Conservation (phyloP, 805 yeast genomes). For the Candida broadrunensis region DNA sequence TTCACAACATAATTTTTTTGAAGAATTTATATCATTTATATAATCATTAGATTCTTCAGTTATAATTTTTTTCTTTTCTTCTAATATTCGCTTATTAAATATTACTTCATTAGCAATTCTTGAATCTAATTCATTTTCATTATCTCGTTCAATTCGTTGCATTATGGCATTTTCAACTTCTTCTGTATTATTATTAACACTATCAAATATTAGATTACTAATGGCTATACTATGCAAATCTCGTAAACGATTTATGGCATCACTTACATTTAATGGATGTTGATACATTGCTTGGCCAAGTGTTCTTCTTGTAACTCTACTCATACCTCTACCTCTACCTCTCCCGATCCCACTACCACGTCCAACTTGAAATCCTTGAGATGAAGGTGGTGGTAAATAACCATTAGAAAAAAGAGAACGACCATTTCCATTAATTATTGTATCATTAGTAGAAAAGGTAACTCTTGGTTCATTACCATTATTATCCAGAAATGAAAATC, state of each 20-base stretch:
- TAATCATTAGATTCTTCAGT: conserved; percentile 22
- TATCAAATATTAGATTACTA: not conserved
- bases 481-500: too few relatives aligned
- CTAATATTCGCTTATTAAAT: conserved; percentile 25
- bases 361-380: not conserved
- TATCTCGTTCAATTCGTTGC: conserved; percentile 39
- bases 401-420: too few relatives aligned
- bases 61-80: conserved; percentile 25
- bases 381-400: too few relatives aligned
- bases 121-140: conserved; percentile 32
- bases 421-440: not conserved
- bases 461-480: not conserved
- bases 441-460: not conserved
- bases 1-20: conserved; percentile 39
- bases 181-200: not conserved
- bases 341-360: not conserved
- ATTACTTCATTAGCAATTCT: conserved; percentile 27
- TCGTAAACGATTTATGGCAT: not conserved
- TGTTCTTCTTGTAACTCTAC: not conserved
- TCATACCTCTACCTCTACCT: not conserved
- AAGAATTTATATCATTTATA: conserved; percentile 24
- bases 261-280: not conserved
- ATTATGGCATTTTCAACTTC: conserved; percentile 29
- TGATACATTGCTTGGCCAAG: not conserved
- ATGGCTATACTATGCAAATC: not conserved